Base-by-base conservation (phyloP, 306 rosid species). In the Begonia peltatifolia region DNA sequence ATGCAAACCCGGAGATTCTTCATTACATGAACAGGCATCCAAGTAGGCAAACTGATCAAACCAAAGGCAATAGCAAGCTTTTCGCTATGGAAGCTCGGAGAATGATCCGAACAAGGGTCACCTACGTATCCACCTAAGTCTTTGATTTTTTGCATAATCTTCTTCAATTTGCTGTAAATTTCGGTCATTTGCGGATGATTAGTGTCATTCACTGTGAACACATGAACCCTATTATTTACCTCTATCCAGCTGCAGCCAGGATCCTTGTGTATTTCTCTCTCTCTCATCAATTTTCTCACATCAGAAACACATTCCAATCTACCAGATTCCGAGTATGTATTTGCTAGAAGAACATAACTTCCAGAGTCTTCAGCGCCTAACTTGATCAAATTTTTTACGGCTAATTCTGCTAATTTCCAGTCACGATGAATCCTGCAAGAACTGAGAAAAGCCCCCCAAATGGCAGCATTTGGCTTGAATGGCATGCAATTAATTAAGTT, bases 161-260 rank as follows among this genome's bases (percentile, higher is more conserved):
- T 79, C 66, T 66, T 79, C 23, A 79, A 66, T 64, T 58, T 70
- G 20, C 41, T 35, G 53, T 69, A 72, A 63, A 75, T 54, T 25
- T 75, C 81, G 53, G 66, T 69, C 30, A 75, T 69, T 42, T 60
- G 85, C 42, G 82, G 85, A 62, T 79, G 85, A 58, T 35, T 61
- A 50, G 81, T 66, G 20, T 79, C 81, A 69, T 75, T 75, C 30
- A 66, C 81, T 12, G 79, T 75, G 63, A 79, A 79, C 64, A 79
- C 82, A 18, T 79, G 79, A 23, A 75, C 74, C 63, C 81, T 63
- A 61, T 75, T 75, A 68, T 65, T 63, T 54, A 75, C 66, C 70
- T 79, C 82, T 60, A 79, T 75, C 85, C 85, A 79, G 54, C 85
- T 79, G 63, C 85, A 75, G 12, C 85, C 79, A 14, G 76, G 79